A percentile compares a stretch with the other conserved stretches of the same genome.
phyloP scores from a whole-genome alignment of 225 moss, liverwort and hornwort species.

The Antitrichia curtipendula region DNA sequence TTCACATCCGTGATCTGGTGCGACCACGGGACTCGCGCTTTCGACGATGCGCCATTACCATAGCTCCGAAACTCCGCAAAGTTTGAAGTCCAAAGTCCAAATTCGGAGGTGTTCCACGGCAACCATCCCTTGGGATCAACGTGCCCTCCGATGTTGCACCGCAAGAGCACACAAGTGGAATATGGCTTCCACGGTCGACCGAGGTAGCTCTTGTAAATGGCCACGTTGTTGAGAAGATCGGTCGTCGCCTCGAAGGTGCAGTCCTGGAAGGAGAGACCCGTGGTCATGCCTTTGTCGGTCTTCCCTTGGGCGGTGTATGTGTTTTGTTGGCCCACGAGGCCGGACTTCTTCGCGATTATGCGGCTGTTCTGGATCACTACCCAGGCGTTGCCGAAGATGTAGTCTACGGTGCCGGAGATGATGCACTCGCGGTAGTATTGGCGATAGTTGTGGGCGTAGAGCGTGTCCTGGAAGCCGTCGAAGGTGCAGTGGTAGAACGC shows the following conservation, averaged over 20 bases:
- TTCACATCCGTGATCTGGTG: constrained; percentile 20
- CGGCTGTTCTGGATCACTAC: constrained; percentile 41
- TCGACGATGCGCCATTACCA: constrained; percentile 5
- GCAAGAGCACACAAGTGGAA: constrained; percentile 32
- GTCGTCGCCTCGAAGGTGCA: constrained; percentile 5
- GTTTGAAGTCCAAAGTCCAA: constrained; percentile 24
- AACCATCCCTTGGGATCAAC: constrained; percentile 44
- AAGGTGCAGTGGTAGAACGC: constrained; percentile 29
- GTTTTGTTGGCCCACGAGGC: constrained; percentile 14
- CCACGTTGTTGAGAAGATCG: not conserved
- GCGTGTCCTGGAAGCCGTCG: constrained; percentile 42
- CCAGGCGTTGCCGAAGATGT: constrained; percentile 44
- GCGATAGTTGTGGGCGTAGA: constrained; percentile 37
- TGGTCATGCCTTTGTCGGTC: constrained; percentile 31
- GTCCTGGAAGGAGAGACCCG: constrained; percentile 36
- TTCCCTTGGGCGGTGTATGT: constrained; percentile 51
- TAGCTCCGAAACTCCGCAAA: constrained; percentile 35
- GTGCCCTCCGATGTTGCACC: constrained; percentile 1
- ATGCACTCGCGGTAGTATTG: constrained; percentile 44
- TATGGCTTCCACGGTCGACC: constrained; percentile 59
- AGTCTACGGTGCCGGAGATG: constrained; percentile 44
- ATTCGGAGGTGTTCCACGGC: constrained; percentile 18
- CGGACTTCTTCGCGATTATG: constrained; percentile 16
- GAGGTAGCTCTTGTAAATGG: constrained; percentile 5
- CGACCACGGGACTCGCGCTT: constrained; percentile 31